Evolutionary conservation across 2,329 filamentous ascomycete genomes (phyloP).

Genomic region (Alternaria rosae): DNA sequence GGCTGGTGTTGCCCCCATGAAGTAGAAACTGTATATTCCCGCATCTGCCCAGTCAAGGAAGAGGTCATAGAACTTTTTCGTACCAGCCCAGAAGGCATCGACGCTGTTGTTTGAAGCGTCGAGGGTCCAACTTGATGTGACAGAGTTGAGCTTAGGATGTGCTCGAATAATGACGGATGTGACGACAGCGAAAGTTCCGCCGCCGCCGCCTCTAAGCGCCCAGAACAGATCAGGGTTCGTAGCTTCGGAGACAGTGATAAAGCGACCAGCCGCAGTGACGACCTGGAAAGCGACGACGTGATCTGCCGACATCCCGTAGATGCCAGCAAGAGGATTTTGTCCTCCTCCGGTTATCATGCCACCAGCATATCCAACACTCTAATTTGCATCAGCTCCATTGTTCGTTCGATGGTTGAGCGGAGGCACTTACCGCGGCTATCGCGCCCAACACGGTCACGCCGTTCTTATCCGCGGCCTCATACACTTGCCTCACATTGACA

Average conservation of each 20-base stretch:
- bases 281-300: conserved; percentile 29
- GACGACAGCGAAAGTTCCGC: conserved; percentile 25
- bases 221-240: conserved; percentile 32
- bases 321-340: conserved; percentile 59
- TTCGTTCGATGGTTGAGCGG: background rate
- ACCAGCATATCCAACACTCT: conserved; percentile 57
- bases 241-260: conserved; percentile 6
- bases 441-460: conserved; percentile 34
- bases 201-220: conserved; percentile 33
- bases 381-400: background rate
- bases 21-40: conserved; percentile 25
- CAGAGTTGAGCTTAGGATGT: conserved; percentile 31
- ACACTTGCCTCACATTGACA: conserved; percentile 37
- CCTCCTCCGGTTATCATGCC: conserved; percentile 57
- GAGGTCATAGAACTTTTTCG: conserved; percentile 18
- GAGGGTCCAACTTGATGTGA: conserved; percentile 33
- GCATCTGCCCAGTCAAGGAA: conserved; percentile 25
- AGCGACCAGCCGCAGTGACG: conserved; percentile 26
- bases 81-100: conserved; percentile 25
- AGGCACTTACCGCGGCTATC: conserved; percentile 22
- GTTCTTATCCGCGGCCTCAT: conserved; percentile 33
- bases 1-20: conserved; percentile 18
- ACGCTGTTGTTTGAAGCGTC: conserved; percentile 26
- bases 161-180: conserved; percentile 25
- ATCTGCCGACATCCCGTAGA: conserved; percentile 48